Conservation (phyloP, 1,139 yeast genomes). For the Pneumocystis wakefieldiae region DNA sequence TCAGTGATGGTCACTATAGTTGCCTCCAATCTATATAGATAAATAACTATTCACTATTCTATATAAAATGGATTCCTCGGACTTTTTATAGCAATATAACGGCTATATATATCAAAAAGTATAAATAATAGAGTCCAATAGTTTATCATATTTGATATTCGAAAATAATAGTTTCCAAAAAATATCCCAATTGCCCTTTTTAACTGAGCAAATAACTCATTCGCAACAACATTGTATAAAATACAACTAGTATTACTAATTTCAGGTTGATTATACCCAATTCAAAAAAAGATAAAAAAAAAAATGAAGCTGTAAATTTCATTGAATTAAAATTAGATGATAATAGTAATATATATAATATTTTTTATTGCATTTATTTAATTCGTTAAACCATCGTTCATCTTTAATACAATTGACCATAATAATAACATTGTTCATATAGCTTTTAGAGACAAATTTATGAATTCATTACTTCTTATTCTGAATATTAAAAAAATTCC, state of each 20-base stretch:
- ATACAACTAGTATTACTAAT: constrained; percentile 40
- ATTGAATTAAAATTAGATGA: too few relatives aligned
- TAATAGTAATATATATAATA: too few relatives aligned
- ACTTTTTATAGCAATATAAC: constrained; percentile 70
- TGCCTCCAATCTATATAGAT: constrained; percentile 32
- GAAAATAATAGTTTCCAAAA: too few relatives aligned
- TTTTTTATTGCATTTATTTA: too few relatives aligned
- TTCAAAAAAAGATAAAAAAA: constrained; percentile 56
- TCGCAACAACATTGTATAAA: constrained; percentile 71
- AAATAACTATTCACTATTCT: constrained; percentile 64
- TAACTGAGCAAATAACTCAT: constrained; percentile 60
- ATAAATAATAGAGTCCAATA: constrained; percentile 39
- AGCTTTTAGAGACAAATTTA: too few relatives aligned
- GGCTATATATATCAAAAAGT: constrained; percentile 22
- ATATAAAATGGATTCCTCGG: constrained; percentile 63
- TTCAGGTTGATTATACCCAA: constrained; percentile 36
- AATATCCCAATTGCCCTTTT: constrained; percentile 83
- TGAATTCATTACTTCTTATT: too few relatives aligned
- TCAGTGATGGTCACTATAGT: constrained; percentile 35
- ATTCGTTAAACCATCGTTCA: too few relatives aligned
- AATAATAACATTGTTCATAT: too few relatives aligned
- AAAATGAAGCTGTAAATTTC: too few relatives aligned
- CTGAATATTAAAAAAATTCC: too few relatives aligned
- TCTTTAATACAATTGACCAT: too few relatives aligned
- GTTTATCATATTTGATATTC: too few relatives aligned